A percentile compares a stretch with the other conserved stretches of the same genome.
Conservation (phyloP, 148 eudicot species). For the Linanthus parryae region DNA sequence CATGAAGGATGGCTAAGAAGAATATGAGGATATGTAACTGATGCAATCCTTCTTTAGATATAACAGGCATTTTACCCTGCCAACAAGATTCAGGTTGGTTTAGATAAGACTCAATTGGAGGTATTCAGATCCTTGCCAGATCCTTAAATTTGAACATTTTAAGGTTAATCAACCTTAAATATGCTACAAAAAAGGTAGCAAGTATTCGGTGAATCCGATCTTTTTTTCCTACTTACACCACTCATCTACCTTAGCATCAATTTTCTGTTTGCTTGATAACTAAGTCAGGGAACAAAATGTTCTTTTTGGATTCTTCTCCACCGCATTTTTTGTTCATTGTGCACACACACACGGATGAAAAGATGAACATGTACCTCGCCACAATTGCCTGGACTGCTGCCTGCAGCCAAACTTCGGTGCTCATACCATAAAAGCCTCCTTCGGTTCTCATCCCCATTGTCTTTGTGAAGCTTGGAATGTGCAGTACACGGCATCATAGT, state of each 20-base stretch:
- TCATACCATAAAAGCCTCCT: conserved; percentile 43
- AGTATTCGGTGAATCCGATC: too few relatives aligned
- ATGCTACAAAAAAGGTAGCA: too few relatives aligned
- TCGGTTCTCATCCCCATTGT: conserved; percentile 13
- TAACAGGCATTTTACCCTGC: conserved; percentile 23
- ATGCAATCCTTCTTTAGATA: conserved; percentile 6
- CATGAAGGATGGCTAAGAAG: conserved; percentile 7
- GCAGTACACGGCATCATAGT: conserved; percentile 68
- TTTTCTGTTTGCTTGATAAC: neutral
- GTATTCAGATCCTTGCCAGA: too few relatives aligned
- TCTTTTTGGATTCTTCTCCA: neutral
- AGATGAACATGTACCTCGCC: conserved; percentile 26
- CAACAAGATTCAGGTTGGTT: neutral
- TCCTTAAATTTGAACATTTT: too few relatives aligned
- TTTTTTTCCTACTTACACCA: too few relatives aligned
- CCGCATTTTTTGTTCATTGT: neutral
- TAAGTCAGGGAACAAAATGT: neutral
- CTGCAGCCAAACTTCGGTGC: conserved; percentile 27
- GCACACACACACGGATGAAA: too few relatives aligned
- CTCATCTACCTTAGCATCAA: too few relatives aligned
- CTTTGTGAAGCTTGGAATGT: neutral
- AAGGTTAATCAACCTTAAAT: too few relatives aligned
- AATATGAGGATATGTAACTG: conserved; percentile 8
- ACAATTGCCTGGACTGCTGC: conserved; percentile 24
- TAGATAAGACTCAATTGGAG: neutral